Base-by-base conservation (phyloP, 352 stramenopile species). In the Blastocystis sp. region DNA sequence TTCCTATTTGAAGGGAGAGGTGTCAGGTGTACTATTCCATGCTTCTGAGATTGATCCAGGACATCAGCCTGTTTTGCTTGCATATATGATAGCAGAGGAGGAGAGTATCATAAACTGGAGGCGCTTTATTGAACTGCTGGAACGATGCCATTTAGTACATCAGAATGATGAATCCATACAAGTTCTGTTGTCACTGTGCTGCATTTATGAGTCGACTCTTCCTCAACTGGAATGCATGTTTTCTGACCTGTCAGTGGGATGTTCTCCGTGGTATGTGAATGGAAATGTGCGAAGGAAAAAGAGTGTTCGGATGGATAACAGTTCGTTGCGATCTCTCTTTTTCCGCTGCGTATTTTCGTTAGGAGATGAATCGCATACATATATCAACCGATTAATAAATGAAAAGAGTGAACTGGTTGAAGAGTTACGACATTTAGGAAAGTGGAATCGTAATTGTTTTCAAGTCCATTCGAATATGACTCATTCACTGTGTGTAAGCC, bases 71-170 rank as follows among this genome's bases (percentile, higher is more conserved):
- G 41, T 85, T 39, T 41, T 68, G n/a, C 24, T 85, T 6, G 73
- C 53, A 13, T 85, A 54, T 45, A 85, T 85, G 73, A 39, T 85
- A 3, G 73, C 73, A 3, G 53, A 69, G 24, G 47, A 85, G 54
- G 73, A 85, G 20, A 66, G 16, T 34, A 30, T 41, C 3, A 16
- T 18, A 8, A 85, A 30, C 34, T 85, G 73, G 73, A 50, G 73
- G n/a, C 47, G 41, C 2, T 85, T 85, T 68, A 20, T 85, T 20
- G 39, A 47, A 2, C 20, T 26, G 0, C 56, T 85, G 9, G 16
- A 85, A 34, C 8, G 16, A 39, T 20, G 30, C 41, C 43, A 53
- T 13, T 16, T 85, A 20, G 24, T 30, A 20, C 47, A 24, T 6
- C 20, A 18, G n/a, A 8, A 34, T 1, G 43, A 66, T 16, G 16